Evolutionary conservation across 176 grass and related monocot species (phyloP).

Genomic region (Triticum dicoccoides): DNA sequence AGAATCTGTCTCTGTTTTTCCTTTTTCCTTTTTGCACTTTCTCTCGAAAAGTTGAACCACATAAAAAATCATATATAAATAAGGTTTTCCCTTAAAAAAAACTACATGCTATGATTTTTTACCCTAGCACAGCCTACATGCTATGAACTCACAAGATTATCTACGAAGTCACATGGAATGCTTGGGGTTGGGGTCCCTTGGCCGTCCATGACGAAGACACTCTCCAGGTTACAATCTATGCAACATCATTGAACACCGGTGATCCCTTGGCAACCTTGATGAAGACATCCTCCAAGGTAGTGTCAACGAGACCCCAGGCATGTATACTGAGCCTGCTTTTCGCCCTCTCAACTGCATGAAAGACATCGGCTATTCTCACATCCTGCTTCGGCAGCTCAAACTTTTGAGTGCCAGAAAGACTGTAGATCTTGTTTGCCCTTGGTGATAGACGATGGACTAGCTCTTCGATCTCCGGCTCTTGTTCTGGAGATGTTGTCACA

Average conservation of each 20-base stretch:
- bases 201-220: neutral
- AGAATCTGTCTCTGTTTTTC: neutral
- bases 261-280: slow-evolving; percentile 48
- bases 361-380: slow-evolving; percentile 40
- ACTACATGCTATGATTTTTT: neutral
- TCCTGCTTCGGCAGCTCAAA: slow-evolving; percentile 46
- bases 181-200: neutral
- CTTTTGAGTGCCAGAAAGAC: slow-evolving; percentile 50
- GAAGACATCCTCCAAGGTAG: slow-evolving; percentile 59
- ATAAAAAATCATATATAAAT: neutral
- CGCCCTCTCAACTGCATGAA: slow-evolving; percentile 24
- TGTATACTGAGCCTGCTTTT: slow-evolving; percentile 30
- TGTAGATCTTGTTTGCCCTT: slow-evolving; percentile 44
- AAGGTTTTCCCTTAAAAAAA: neutral
- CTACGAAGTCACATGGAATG: neutral
- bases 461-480: slow-evolving; percentile 29
- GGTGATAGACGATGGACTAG: slow-evolving; percentile 37
- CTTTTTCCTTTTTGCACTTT: neutral
- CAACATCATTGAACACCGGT: slow-evolving; percentile 21
- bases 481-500: slow-evolving; percentile 33
- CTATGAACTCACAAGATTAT: slow-evolving; percentile 12
- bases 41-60: neutral
- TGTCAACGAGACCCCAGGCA: slow-evolving; percentile 52
- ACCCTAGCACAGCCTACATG: slow-evolving; percentile 1
- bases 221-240: slow-evolving; percentile 3